Conservation (phyloP, 495 filamentous ascomycete genomes). For the Trichoderma reesei region DNA sequence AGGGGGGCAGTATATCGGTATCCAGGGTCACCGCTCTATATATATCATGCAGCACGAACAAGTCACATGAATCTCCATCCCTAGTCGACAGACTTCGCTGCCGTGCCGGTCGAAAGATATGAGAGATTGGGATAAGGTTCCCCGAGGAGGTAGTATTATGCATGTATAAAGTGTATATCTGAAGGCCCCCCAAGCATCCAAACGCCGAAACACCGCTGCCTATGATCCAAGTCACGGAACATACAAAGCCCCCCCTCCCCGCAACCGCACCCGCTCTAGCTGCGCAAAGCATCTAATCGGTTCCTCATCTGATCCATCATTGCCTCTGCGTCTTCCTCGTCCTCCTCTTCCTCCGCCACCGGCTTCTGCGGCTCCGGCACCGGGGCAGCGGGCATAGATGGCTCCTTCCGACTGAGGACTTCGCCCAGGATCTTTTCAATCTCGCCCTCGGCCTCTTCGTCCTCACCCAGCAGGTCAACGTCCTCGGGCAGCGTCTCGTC, state of each 20-base stretch:
- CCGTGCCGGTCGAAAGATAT: background rate
- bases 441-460: constrained; percentile 81
- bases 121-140: background rate
- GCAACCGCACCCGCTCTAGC: constrained; percentile 40
- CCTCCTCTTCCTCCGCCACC: constrained; percentile 46
- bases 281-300: constrained; percentile 81
- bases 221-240: background rate
- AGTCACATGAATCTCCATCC: constrained; percentile 1
- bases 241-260: background rate
- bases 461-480: constrained; percentile 52
- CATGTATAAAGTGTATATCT: background rate
- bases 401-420: constrained; percentile 69
- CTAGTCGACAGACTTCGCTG: background rate
- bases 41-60: background rate
- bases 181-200: background rate
- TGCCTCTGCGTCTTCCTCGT: constrained; percentile 75
- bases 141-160: background rate
- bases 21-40: background rate
- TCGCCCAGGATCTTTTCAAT: constrained; percentile 89
- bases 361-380: constrained; percentile 43
- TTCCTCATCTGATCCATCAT: constrained; percentile 91
- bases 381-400: constrained; percentile 45
- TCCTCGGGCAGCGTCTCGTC: constrained; percentile 69
- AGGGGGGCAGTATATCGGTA: background rate
- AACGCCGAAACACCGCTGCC: constrained; percentile 7